Evolutionary conservation across 768 basidiomycete species (phyloP).

Genomic region (Rickenella mellea): DNA sequence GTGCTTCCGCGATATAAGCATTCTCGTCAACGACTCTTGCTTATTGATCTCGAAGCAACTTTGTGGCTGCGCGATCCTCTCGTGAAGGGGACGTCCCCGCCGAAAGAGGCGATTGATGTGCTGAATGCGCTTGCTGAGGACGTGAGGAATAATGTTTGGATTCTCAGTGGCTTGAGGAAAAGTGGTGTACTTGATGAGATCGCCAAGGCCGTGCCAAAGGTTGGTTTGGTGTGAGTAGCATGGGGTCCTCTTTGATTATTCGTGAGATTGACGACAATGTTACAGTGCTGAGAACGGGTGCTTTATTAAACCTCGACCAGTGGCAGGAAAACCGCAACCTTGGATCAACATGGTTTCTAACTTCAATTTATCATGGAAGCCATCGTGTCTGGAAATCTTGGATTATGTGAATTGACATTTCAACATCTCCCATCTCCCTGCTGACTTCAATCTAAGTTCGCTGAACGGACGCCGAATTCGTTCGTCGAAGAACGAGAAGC

Average conservation of each 20-base stretch:
- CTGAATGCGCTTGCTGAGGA: slow-evolving; percentile 54
- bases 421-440: background rate
- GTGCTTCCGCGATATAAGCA: slow-evolving; percentile 62
- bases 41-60: slow-evolving; percentile 75
- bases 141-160: slow-evolving; percentile 67
- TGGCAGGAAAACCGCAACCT: slow-evolving; percentile 16
- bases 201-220: slow-evolving; percentile 45
- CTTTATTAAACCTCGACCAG: slow-evolving; percentile 53
- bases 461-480: slow-evolving; percentile 80
- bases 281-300: slow-evolving; percentile 80
- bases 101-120: slow-evolving; percentile 30
- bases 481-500: slow-evolving; percentile 79
- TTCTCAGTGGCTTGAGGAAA: slow-evolving; percentile 66
- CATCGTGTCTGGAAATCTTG: slow-evolving; percentile 70
- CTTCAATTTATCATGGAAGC: slow-evolving; percentile 76
- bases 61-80: slow-evolving; percentile 59
- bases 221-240: slow-evolving; percentile 64
- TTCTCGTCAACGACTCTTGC: slow-evolving; percentile 51
- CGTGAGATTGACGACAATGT: slow-evolving; percentile 1
- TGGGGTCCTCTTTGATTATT: background rate
- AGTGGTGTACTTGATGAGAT: slow-evolving; percentile 56
- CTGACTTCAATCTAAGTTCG: slow-evolving; percentile 45
- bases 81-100: slow-evolving; percentile 30
- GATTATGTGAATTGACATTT: slow-evolving; percentile 54
- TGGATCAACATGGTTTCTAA: slow-evolving; percentile 82